phyloP scores from a whole-genome alignment of 1,284 basidiomycete genomes.

The Naganishia liquefaciens region DNA sequence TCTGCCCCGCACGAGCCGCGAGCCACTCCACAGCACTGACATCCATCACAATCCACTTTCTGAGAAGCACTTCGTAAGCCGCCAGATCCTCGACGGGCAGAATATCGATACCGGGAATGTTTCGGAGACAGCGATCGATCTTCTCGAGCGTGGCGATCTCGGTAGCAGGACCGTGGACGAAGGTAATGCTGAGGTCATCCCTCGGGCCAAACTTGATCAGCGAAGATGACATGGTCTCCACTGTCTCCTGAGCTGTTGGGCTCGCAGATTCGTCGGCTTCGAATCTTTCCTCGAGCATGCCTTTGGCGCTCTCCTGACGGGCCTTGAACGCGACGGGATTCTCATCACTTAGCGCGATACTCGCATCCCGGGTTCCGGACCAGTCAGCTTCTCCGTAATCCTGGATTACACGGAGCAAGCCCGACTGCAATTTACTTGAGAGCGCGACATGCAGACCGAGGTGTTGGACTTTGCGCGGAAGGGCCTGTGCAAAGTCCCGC shows the following conservation, averaged over 20 bases:
- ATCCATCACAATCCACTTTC: conserved; percentile 56
- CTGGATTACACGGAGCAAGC: conserved; percentile 71
- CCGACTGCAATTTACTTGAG: conserved; percentile 75
- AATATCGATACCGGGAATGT: conserved; percentile 64
- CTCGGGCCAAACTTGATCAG: conserved; percentile 43
- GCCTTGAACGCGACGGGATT: conserved; percentile 33
- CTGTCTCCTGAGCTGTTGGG: background rate
- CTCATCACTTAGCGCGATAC: conserved; percentile 39
- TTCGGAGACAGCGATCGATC: conserved; percentile 40
- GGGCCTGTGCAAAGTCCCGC: conserved; percentile 83
- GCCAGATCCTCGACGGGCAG: conserved; percentile 66
- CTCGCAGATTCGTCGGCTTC: conserved; percentile 48
- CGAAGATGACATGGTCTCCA: conserved; percentile 4
- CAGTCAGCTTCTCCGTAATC: conserved; percentile 63
- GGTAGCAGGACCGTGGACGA: conserved; percentile 44
- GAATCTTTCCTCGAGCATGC: conserved; percentile 53
- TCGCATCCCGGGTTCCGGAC: conserved; percentile 45
- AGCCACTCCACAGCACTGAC: conserved; percentile 54
- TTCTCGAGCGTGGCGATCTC: conserved; percentile 35
- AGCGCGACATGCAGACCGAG: conserved; percentile 91
- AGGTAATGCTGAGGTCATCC: conserved; percentile 47
- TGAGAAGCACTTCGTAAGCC: conserved; percentile 75
- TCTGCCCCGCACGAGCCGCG: conserved; percentile 52
- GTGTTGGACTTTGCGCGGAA: conserved; percentile 84
- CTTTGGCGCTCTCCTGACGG: conserved; percentile 63